A percentile compares a stretch with the other conserved stretches of the same genome.
phyloP scores from a whole-genome alignment of 2,329 filamentous ascomycete genomes.

The Madurella mycetomatis region DNA sequence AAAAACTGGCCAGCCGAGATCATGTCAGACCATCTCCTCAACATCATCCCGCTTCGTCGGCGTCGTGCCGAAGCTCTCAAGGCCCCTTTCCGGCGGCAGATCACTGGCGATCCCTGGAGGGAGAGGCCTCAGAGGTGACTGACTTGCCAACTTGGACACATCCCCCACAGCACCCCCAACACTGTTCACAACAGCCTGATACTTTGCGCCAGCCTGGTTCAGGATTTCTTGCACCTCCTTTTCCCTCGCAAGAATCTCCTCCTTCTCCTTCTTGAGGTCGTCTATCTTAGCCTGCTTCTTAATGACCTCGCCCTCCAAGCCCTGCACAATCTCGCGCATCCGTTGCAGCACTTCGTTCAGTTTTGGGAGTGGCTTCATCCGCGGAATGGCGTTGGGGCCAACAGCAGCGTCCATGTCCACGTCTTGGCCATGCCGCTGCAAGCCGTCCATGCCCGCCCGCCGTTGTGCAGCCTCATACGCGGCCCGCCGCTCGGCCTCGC shows the following conservation, averaged over 20 bases:
- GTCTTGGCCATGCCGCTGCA: conserved; percentile 46
- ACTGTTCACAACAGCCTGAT: conserved; percentile 41
- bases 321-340: conserved; percentile 56
- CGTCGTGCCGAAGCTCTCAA: conserved; percentile 46
- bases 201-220: conserved; percentile 70
- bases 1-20: background rate
- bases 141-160: conserved; percentile 21
- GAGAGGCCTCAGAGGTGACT: conserved; percentile 30
- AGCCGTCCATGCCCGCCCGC: conserved; percentile 75
- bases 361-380: conserved; percentile 72
- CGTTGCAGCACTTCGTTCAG: conserved; percentile 62
- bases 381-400: conserved; percentile 47
- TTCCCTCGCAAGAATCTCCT: conserved; percentile 64
- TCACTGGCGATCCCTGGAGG: conserved; percentile 27
- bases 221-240: conserved; percentile 75
- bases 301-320: conserved; percentile 60
- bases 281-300: conserved; percentile 60
- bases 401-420: conserved; percentile 35
- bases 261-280: conserved; percentile 63
- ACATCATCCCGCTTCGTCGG: conserved; percentile 32
- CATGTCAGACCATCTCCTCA: conserved; percentile 9
- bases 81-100: conserved; percentile 35
- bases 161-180: conserved; percentile 13
- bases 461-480: conserved; percentile 88
- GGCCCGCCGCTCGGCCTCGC: conserved; percentile 64